phyloP scores from a whole-genome alignment of 345 rosid genomes.

The Eucalyptus sideroxylon region DNA sequence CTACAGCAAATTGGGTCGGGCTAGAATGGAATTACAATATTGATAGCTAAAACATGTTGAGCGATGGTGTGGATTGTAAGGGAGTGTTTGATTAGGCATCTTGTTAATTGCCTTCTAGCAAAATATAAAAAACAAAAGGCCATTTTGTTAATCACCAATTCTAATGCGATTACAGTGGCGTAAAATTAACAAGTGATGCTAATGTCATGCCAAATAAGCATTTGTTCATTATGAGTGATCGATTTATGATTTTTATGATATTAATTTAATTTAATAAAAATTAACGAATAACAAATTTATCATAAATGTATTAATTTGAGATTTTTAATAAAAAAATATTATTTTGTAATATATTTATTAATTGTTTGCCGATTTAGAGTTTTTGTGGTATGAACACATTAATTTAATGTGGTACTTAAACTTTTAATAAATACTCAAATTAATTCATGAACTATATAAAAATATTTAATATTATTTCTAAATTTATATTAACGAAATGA shows the following conservation, averaged over 20 bases:
- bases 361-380: accelerated
- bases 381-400: accelerated
- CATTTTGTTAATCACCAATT: not conserved
- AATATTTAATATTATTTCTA: accelerated
- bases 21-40: not conserved
- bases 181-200: not conserved
- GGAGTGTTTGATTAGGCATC: not conserved
- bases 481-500: accelerated
- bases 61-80: not conserved
- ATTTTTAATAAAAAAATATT: no score
- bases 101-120: no score
- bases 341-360: no score
- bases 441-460: accelerated
- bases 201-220: not conserved
- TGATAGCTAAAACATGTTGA: not conserved
- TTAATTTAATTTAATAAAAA: no score
- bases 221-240: accelerated
- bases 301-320: accelerated
- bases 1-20: accelerated
- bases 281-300: accelerated
- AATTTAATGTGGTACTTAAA: no score
- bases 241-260: accelerated
- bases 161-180: accelerated
- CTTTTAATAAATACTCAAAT: no score
- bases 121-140: not conserved